These are phyloP conservation scores for Asterochloris erici DNA, from an alignment of 139 green algal genomes.

Conservation along the genomic window DNA sequence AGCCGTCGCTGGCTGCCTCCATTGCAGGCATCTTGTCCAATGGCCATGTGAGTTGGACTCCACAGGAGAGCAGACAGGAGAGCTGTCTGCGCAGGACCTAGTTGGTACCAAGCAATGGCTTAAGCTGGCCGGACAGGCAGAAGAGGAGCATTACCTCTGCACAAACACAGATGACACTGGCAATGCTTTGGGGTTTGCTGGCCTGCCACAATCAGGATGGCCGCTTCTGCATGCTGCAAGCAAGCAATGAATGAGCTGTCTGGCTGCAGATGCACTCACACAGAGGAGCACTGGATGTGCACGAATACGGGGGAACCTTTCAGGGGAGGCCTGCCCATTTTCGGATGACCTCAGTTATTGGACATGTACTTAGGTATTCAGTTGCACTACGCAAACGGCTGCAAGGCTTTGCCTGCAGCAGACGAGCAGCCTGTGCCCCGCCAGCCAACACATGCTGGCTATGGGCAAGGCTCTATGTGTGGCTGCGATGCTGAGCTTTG, in stretches of 20 bases:
- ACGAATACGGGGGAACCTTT: slow-evolving; percentile 72
- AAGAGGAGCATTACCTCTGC: not conserved
- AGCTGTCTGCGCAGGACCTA: not conserved
- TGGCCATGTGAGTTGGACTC: slow-evolving; percentile 32
- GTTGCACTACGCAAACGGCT: no score
- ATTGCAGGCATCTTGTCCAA: slow-evolving; percentile 75
- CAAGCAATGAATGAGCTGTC: not conserved
- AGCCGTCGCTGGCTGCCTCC: slow-evolving; percentile 68
- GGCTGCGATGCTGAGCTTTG: no score
- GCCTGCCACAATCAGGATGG: not conserved
- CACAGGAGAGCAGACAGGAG: not conserved
- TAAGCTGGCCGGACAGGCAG: not conserved
- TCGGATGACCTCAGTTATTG: slow-evolving; percentile 75
- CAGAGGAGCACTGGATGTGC: slow-evolving; percentile 62
- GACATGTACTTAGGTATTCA: slow-evolving; percentile 35
- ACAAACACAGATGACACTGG: not conserved
- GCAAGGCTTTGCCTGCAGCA: no score
- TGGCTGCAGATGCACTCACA: slow-evolving; percentile 40
- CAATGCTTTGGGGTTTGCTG: not conserved
- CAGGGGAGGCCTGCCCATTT: slow-evolving; percentile 54
- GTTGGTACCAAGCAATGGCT: not conserved
- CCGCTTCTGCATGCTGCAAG: not conserved
- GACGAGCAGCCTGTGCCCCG: no score
- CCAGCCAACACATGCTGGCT: no score
- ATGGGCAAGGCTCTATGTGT: no score